Percentiles rank a stretch among this genome's conserved stretches.
phyloP scores from a whole-genome alignment of 352 stramenopile species.

The Globisporangium radiosum region DNA sequence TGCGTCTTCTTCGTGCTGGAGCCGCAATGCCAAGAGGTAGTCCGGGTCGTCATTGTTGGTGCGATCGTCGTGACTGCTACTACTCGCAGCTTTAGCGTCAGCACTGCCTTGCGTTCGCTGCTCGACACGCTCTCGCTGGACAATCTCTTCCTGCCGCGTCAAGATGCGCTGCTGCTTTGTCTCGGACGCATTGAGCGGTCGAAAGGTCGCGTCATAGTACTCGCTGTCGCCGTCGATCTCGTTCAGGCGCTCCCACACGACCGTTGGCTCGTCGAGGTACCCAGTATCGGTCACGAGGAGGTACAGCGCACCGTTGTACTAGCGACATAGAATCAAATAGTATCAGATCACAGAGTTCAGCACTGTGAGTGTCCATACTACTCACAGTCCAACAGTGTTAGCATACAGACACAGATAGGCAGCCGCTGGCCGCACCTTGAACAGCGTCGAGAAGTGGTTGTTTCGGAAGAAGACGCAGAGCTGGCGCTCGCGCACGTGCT shows the following conservation, averaged over 20 bases:
- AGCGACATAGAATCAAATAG: background rate
- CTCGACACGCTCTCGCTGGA: constrained; percentile 18
- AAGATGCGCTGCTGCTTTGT: constrained; percentile 67
- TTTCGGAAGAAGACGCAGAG: constrained; percentile 98
- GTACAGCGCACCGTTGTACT: constrained; percentile 91
- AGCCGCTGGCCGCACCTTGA: constrained; percentile 57
- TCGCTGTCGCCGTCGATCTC: constrained; percentile 82
- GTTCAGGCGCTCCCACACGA: constrained; percentile 95
- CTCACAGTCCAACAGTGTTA: background rate
- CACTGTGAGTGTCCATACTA: background rate
- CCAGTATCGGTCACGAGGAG: constrained; percentile 96
- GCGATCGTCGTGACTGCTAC: background rate
- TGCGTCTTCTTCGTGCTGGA: constrained; percentile 77
- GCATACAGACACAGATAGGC: background rate
- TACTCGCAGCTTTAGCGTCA: background rate
- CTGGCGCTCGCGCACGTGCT: constrained; percentile 86
- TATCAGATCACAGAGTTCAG: background rate
- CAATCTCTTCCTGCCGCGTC: constrained; percentile 42
- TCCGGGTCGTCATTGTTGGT: constrained; percentile 39
- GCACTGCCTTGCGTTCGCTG: constrained; percentile 3
- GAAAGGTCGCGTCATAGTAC: constrained; percentile 69
- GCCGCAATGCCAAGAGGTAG: constrained; percentile 58
- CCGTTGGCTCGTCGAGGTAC: constrained; percentile 89
- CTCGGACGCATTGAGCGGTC: constrained; percentile 50
- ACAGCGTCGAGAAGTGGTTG: constrained; percentile 98